Base-by-base conservation (phyloP, 805 yeast species). In the Saturnispora zaruensis region DNA sequence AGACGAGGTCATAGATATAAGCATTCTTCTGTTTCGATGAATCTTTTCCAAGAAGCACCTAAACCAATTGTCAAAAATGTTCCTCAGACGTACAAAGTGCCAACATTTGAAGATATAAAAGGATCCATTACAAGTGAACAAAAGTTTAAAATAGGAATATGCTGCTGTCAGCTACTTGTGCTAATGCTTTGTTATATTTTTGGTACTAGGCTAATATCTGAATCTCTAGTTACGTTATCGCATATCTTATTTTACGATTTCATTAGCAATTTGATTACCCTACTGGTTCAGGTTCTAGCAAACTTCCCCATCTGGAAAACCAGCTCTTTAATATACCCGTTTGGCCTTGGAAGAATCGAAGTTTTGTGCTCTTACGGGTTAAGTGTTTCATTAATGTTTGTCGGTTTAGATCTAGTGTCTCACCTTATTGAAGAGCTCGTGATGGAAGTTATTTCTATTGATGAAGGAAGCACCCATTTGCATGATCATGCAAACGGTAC, bases 21-120 rank as follows among this genome's bases (percentile, higher is more conserved):
- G 64, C 98, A 91, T 66, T 89, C 97, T 3, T 89, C 96, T 7
- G 96, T 91, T 5, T 88, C 96, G 5, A 85, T 91, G 93, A 90
- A 91, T 65, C 76, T 91, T 63, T 91, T 93, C 64, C 96, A 87
- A 65, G 97, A 91, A 61, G 96, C 97, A 1, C 84, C 89, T 14
- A 78, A 73, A 38, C 73, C 82, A 34, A 81, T 84, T 4, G 84
- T 89, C 0, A 67, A 72, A 33, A 72, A 79, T 40, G 68, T 81
- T 16, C 87, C 89, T 0, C 76, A 76, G 33, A 75, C 76, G 58
- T 76, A 82, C 55, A 87, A 89, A 16, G 80, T 89, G 7, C 96
- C 96, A 1, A 82, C 78, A 23, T 59, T 76, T 14, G 62, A 62
- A 14, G 96, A 91, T 63, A 74, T 87, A 46, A 55, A 77, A 30